Conservation (phyloP, 192 early-diverging fungal genomes). For the Backusella luteola region DNA sequence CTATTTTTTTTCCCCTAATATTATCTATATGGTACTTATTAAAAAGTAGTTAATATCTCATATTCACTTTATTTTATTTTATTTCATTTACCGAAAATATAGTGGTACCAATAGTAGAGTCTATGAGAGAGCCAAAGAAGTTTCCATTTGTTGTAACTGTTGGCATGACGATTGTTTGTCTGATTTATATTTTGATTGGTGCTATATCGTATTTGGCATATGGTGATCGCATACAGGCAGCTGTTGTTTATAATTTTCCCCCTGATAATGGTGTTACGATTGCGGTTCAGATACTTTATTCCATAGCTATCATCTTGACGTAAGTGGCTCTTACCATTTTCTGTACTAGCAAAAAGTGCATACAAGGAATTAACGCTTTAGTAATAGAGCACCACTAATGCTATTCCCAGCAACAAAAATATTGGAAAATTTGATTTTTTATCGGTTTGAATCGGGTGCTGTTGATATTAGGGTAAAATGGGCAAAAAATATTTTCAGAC, state of each 20-base stretch:
- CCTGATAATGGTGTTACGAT: conserved; percentile 53
- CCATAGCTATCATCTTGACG: conserved; percentile 82
- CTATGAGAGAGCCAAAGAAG: conserved; percentile 79
- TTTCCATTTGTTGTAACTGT: conserved; percentile 71
- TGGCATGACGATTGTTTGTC: conserved; percentile 64
- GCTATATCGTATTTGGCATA: conserved; percentile 74
- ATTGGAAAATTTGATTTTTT: conserved; percentile 70
- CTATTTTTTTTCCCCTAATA: neutral
- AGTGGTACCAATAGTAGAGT: conserved; percentile 64
- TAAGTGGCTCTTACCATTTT: neutral
- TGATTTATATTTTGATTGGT: conserved; percentile 71
- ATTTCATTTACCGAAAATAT: neutral
- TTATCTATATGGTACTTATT: neutral
- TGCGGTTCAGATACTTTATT: conserved; percentile 77
- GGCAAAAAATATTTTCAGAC: conserved; percentile 69
- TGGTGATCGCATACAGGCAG: conserved; percentile 73
- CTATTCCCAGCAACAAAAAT: conserved; percentile 86
- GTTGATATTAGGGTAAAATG: conserved; percentile 60
- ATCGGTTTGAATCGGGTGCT: conserved; percentile 43
- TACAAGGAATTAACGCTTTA: neutral
- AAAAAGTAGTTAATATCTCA: neutral
- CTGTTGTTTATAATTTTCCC: conserved; percentile 82
- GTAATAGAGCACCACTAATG: conserved; percentile 63
- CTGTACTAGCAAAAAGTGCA: neutral
- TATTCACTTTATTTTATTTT: neutral